phyloP scores from a whole-genome alignment of 2,329 filamentous ascomycete species.

The Ophiognomonia clavigignenti-juglandacearum region DNA sequence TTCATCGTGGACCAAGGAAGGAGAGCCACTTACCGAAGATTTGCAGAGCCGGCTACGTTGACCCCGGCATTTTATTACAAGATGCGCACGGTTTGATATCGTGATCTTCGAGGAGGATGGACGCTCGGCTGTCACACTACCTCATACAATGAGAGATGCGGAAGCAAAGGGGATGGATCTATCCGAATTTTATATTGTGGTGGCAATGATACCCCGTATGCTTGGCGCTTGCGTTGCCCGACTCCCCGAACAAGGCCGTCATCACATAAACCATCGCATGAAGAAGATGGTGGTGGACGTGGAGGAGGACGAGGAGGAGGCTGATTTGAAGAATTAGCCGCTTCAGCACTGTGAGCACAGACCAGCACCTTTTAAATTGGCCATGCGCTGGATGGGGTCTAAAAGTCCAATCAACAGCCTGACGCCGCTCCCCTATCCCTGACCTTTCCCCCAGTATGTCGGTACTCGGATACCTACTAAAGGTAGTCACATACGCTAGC shows the following conservation, averaged over 20 bases:
- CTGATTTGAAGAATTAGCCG: too few relatives aligned
- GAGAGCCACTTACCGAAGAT: background rate
- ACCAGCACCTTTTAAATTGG: constrained; percentile 15
- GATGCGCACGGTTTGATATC: background rate
- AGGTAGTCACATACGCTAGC: background rate
- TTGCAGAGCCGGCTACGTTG: background rate
- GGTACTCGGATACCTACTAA: constrained; percentile 10
- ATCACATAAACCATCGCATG: background rate
- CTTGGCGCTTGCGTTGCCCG: background rate
- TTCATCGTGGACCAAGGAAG: too few relatives aligned
- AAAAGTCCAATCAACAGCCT: background rate
- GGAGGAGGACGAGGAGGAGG: too few relatives aligned
- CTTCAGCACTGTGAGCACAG: constrained; percentile 4
- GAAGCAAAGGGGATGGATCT: background rate
- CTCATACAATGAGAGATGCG: background rate
- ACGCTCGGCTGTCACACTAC: background rate
- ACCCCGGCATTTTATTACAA: background rate
- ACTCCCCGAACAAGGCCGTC: background rate
- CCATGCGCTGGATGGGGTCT: constrained; percentile 2
- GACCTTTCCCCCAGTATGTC: constrained; percentile 3
- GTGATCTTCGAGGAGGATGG: background rate
- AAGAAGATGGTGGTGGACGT: too few relatives aligned
- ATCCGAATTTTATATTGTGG: too few relatives aligned
- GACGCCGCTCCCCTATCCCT: constrained; percentile 9
- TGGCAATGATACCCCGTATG: too few relatives aligned